These are phyloP conservation scores for Helianthus annuus DNA, from an alignment of 129 eudicot genomes.

Conservation along the genomic window DNA sequence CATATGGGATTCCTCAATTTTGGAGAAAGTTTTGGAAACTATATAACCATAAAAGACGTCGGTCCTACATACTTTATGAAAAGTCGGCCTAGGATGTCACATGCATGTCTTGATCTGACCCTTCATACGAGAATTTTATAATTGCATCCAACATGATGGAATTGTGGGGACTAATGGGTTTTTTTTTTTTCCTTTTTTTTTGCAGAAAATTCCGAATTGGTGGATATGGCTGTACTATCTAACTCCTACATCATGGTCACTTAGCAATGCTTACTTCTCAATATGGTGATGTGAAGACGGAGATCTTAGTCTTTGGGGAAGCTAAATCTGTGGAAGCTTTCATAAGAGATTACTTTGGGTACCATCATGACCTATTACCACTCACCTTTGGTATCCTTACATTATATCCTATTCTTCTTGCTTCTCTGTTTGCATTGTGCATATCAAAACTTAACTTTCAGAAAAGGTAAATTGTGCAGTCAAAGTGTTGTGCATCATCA, in stretches of 20 bases:
- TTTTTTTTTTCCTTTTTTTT: no score
- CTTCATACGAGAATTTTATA: no score
- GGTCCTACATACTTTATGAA: no score
- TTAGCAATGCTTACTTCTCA: conserved; percentile 66
- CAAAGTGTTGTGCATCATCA: background rate
- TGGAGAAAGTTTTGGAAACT: no score
- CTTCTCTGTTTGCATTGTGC: conserved; percentile 54
- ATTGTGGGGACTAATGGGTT: no score
- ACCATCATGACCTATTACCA: conserved; percentile 49
- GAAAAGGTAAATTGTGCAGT: conserved; percentile 41
- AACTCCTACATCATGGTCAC: conserved; percentile 66
- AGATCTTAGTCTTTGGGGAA: conserved; percentile 46
- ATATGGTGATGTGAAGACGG: conserved; percentile 49
- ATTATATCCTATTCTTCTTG: conserved; percentile 52
- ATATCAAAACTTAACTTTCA: conserved; percentile 70
- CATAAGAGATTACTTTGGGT: conserved; percentile 56
- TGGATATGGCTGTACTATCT: conserved; percentile 72
- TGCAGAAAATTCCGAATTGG: conserved; percentile 73
- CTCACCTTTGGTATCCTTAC: conserved; percentile 46
- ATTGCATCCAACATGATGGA: no score
- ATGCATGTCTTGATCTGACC: no score
- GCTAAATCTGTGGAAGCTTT: conserved; percentile 42
- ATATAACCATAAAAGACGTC: no score
- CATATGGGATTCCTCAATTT: no score
- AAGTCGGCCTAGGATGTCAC: no score